phyloP scores from a whole-genome alignment of 2,329 filamentous ascomycete species.

The Bipolaris bicolor region DNA sequence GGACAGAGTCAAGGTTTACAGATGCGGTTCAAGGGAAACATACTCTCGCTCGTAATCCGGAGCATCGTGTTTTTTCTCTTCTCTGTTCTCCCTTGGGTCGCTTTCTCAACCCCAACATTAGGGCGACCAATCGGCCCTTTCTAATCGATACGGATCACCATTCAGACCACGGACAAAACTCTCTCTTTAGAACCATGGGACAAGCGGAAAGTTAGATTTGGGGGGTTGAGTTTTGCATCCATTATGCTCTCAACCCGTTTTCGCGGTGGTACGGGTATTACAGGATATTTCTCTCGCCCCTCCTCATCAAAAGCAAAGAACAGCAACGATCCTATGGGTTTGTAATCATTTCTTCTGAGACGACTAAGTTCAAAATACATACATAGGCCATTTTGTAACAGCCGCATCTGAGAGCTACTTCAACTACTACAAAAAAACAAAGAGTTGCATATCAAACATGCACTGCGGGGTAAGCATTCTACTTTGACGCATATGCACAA shows the following conservation, averaged over 20 bases:
- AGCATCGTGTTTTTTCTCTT: not conserved
- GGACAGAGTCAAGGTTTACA: not conserved
- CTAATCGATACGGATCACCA: not conserved
- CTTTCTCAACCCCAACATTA: not conserved
- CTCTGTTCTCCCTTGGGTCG: not conserved
- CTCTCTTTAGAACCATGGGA: too few relatives aligned
- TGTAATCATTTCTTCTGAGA: too few relatives aligned
- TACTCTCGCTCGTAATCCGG: not conserved
- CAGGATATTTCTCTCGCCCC: too few relatives aligned
- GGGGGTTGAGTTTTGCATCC: too few relatives aligned
- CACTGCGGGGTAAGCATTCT: not conserved
- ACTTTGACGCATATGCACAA: constrained; percentile 67
- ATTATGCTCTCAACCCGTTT: too few relatives aligned
- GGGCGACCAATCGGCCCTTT: not conserved
- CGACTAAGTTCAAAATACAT: not conserved
- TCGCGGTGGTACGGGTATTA: too few relatives aligned
- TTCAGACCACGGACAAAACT: too few relatives aligned
- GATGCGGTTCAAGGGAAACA: not conserved
- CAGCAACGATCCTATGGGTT: too few relatives aligned
- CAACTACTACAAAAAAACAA: not conserved
- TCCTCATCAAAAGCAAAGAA: too few relatives aligned
- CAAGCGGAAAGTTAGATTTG: too few relatives aligned
- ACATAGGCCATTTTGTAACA: not conserved
- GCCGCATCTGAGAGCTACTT: not conserved
- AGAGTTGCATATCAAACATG: not conserved